Percentiles rank a stretch among this genome's conserved stretches.
Conservation (phyloP, 2,329 filamentous ascomycete species). For the Arthrinium phaeospermum region DNA sequence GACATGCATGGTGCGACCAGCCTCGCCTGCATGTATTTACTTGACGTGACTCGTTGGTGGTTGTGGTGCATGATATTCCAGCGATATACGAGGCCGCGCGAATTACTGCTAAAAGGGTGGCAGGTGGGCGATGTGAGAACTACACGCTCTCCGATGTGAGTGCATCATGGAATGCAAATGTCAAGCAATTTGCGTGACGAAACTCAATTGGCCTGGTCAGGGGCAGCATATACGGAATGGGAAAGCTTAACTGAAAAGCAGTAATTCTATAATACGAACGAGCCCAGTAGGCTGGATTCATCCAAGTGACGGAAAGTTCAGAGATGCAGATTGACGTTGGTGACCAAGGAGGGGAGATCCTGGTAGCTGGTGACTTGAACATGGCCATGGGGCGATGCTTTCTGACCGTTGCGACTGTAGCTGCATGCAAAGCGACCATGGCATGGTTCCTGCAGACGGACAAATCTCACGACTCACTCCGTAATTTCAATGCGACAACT, state of each 20-base stretch:
- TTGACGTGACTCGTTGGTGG: background rate
- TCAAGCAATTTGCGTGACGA: background rate
- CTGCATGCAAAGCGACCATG: background rate
- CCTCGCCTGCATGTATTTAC: background rate
- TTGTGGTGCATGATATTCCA: background rate
- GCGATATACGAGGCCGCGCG: background rate
- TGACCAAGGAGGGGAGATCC: background rate
- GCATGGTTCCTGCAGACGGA: background rate
- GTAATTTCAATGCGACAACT: background rate
- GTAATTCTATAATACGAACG: background rate
- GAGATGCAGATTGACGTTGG: background rate
- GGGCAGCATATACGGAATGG: background rate
- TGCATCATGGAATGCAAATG: background rate
- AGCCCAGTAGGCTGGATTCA: background rate
- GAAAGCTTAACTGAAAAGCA: constrained; percentile 1
- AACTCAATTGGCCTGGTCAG: background rate
- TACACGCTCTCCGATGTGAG: too few species aligned
- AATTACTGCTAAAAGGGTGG: background rate
- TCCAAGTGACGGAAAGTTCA: background rate
- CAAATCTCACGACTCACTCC: background rate
- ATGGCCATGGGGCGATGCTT: background rate
- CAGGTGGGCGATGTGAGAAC: background rate
- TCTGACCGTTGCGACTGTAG: background rate
- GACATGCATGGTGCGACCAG: constrained; percentile 8
- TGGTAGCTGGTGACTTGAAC: background rate